Evolutionary conservation across 2,329 filamentous ascomycete species (phyloP), one percentile per base, ranked within the genome.

Genomic region (Raffaelea arxii): DNA sequence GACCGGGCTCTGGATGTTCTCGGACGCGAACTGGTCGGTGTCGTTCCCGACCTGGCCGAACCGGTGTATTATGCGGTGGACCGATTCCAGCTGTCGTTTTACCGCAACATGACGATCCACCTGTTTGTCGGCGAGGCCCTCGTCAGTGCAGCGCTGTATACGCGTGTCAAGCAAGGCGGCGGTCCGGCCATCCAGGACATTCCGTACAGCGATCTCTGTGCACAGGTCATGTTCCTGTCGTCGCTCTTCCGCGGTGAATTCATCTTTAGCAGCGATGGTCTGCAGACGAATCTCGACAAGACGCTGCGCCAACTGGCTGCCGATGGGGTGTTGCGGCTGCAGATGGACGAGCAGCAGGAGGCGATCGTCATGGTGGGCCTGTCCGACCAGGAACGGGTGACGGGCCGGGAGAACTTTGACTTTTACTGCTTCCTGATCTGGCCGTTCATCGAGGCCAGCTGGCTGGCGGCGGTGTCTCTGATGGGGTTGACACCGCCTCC

Each of bases 341-440:
- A 78, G 11, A 73, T 80, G 14, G 67, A 76, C 32, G 65, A 70
- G 1, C 66, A 70, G 5, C 66, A 70, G 5, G 72, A 71, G 0
- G 71, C 74, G 1, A 44, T 88, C n/a, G 68, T 70, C 1, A 78
- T 70, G 46, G 69, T 96, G 32, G 87, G 88, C 4, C 71, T 98
- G 7, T 83, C 85, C 18, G 78, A 85, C 6, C 67, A 75, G 3
- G 92, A 98, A 63, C 76, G 90, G 18, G 72, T 75, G 25, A 80
- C 77, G 6, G 92, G 92, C 2, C 74, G 91, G 32, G 92, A 98
- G 64, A 97, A 96, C 58, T 98, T 86, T 58, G 92, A 98, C 60
- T 98, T 98, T 65, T 97, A 97, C 67, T 97, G 91, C 67, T 98
- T 97, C 72, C 68, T 98, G 19, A 88, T 98, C 52, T 98, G 92